phyloP scores from a whole-genome alignment of 768 basidiomycete genomes.

The Mycena metata region DNA sequence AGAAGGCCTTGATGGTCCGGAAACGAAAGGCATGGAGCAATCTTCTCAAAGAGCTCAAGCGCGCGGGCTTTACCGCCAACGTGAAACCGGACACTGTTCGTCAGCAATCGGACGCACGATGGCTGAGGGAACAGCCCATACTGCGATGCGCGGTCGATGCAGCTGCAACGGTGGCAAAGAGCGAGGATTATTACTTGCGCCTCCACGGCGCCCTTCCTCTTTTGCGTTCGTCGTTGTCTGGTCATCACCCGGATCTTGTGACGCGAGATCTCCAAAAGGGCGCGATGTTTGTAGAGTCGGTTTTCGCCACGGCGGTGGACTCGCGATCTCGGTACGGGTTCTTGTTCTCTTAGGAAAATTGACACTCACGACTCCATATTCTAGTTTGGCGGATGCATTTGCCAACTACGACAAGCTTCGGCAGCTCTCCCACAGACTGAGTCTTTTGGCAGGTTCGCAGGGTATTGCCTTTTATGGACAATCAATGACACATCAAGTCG shows the following conservation, averaged over 20 bases:
- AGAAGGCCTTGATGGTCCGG: conserved; percentile 80
- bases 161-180: conserved; percentile 51
- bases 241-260: conserved; percentile 85
- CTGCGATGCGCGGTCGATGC: conserved; percentile 43
- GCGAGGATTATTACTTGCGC: conserved; percentile 75
- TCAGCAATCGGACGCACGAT: conserved; percentile 65
- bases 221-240: conserved; percentile 70
- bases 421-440: conserved; percentile 47
- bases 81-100: conserved; percentile 78
- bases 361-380: conserved; percentile 20
- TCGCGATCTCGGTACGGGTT: conserved; percentile 72
- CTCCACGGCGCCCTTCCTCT: conserved; percentile 75
- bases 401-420: conserved; percentile 44
- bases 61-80: conserved; percentile 78
- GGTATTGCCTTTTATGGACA: conserved; percentile 42
- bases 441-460: conserved; percentile 38
- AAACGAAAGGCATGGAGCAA: conserved; percentile 95
- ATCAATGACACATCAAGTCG: conserved; percentile 40
- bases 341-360: neutral
- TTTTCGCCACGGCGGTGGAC: conserved; percentile 75
- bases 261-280: conserved; percentile 92
- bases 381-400: conserved; percentile 49
- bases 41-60: conserved; percentile 88
- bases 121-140: conserved; percentile 76
- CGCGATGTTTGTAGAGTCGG: conserved; percentile 82